Percentiles rank a stretch among this genome's conserved stretches.
Conservation (phyloP, 495 filamentous ascomycete species). For the Penicillium fimorum region DNA sequence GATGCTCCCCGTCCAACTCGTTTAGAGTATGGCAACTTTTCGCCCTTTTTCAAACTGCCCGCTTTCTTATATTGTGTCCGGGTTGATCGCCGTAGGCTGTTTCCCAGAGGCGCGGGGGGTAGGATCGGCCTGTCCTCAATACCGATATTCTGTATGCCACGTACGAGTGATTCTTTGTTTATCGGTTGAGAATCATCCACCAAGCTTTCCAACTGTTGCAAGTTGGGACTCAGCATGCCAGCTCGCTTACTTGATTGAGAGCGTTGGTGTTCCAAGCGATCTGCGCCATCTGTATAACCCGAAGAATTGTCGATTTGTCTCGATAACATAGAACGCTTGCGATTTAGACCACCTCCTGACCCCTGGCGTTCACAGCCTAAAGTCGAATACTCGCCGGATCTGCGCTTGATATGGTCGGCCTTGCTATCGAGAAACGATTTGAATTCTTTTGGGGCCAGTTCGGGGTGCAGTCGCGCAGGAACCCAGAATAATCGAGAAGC, state of each 20-base stretch:
- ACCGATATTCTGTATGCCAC: conserved; percentile 46
- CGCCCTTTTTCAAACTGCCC: conserved; percentile 79
- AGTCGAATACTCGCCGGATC: conserved; percentile 67
- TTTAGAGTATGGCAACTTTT: conserved; percentile 74
- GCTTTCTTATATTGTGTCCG: conserved; percentile 81
- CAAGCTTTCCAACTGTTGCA: conserved; percentile 71
- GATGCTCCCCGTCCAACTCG: conserved; percentile 57
- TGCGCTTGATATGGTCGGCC: conserved; percentile 81
- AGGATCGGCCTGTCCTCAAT: conserved; percentile 88
- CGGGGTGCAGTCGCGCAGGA: conserved; percentile 88
- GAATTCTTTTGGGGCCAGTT: conserved; percentile 94
- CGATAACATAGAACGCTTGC: conserved; percentile 96
- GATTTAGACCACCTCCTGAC: conserved; percentile 62
- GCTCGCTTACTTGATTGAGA: conserved; percentile 57
- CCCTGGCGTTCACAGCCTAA: conserved; percentile 61
- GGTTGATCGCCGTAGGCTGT: conserved; percentile 82
- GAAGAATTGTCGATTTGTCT: conserved; percentile 77
- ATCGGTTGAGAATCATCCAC: conserved; percentile 77
- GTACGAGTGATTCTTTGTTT: conserved; percentile 32
- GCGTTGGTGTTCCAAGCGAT: conserved; percentile 72
- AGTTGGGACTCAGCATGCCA: conserved; percentile 53
- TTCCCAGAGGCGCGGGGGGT: conserved; percentile 66
- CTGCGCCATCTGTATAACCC: conserved; percentile 85
- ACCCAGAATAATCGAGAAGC: conserved; percentile 92
- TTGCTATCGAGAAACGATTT: conserved; percentile 93